Evolutionary conservation across 352 stramenopile species (phyloP).

Genomic region (Globisporangium polare): DNA sequence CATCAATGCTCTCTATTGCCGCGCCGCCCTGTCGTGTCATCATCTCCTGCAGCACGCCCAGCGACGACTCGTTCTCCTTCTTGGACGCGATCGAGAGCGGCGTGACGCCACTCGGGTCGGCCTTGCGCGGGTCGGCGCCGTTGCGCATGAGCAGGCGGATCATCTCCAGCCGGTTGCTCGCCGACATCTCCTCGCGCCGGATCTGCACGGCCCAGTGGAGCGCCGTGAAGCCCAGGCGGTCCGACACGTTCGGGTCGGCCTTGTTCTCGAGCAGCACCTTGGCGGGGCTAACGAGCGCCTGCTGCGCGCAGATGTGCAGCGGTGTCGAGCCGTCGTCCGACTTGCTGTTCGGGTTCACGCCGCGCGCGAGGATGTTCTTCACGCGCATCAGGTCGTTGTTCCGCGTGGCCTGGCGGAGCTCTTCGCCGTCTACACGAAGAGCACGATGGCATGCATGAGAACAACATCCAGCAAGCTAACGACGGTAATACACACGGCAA

Average conservation of each 20-base stretch:
- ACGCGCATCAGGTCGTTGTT: conserved; percentile 71
- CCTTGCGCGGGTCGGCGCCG: conserved; percentile 42
- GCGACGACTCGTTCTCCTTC: conserved; percentile 59
- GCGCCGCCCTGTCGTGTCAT: conserved; percentile 12
- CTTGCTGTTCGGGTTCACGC: conserved; percentile 44
- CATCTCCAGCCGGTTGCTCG: conserved; percentile 59
- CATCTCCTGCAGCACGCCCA: conserved; percentile 56
- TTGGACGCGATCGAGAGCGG: conserved; percentile 60
- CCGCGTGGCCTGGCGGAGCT: conserved; percentile 63
- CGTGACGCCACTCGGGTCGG: conserved; percentile 47
- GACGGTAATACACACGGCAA: too few relatives aligned
- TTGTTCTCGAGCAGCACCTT: conserved; percentile 58
- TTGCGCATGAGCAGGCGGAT: conserved; percentile 62
- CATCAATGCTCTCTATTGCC: conserved; percentile 6
- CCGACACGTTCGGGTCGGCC: conserved; percentile 54
- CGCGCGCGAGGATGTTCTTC: conserved; percentile 51
- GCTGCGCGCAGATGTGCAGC: conserved; percentile 76
- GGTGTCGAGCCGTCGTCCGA: conserved; percentile 64
- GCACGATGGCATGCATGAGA: too few relatives aligned
- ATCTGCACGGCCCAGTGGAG: conserved; percentile 83
- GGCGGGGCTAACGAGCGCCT: conserved; percentile 56
- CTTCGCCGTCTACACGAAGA: conserved; percentile 55
- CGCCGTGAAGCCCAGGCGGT: conserved; percentile 69
- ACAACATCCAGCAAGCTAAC: too few relatives aligned
- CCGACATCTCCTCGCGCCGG: conserved; percentile 66